A percentile compares a stretch with the other conserved stretches of the same genome.
These are phyloP conservation scores for Pseudonectria buxi DNA, from an alignment of 2,329 filamentous ascomycete genomes.

Conservation along the genomic window DNA sequence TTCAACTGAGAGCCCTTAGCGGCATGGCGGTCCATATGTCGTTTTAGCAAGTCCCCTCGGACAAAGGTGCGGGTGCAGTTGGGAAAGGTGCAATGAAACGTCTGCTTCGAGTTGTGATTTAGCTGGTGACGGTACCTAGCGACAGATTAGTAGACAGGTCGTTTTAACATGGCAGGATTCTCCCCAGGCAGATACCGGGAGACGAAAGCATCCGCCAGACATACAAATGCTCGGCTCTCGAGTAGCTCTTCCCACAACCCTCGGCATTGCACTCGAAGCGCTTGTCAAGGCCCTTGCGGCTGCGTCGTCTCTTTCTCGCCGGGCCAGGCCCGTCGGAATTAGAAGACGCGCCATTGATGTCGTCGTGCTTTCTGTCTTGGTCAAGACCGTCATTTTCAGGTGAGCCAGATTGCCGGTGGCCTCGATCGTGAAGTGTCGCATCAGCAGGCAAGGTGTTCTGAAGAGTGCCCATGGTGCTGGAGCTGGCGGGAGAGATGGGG, in stretches of 20 bases:
- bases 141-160: background rate
- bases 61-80: constrained; percentile 89
- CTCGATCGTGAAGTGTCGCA: constrained; percentile 29
- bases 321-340: constrained; percentile 47
- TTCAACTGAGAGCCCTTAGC: constrained; percentile 71
- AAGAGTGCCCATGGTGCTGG: constrained; percentile 34
- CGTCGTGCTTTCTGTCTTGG: constrained; percentile 33
- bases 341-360: constrained; percentile 36
- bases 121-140: constrained; percentile 77
- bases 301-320: constrained; percentile 63
- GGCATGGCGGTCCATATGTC: constrained; percentile 74
- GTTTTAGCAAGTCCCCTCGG: constrained; percentile 83
- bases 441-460: constrained; percentile 31
- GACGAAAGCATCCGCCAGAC: constrained; percentile 19
- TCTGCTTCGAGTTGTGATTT: constrained; percentile 93
- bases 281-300: constrained; percentile 73
- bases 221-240: constrained; percentile 89
- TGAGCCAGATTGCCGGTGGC: constrained; percentile 36
- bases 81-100: constrained; percentile 87
- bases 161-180: constrained; percentile 19
- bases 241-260: constrained; percentile 93
- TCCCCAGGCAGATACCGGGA: background rate
- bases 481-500: constrained; percentile 32
- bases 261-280: constrained; percentile 78
- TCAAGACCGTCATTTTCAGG: constrained; percentile 36